Evolutionary conservation across 352 stramenopile species (phyloP).

Genomic region (Phytopythium mirpurense): DNA sequence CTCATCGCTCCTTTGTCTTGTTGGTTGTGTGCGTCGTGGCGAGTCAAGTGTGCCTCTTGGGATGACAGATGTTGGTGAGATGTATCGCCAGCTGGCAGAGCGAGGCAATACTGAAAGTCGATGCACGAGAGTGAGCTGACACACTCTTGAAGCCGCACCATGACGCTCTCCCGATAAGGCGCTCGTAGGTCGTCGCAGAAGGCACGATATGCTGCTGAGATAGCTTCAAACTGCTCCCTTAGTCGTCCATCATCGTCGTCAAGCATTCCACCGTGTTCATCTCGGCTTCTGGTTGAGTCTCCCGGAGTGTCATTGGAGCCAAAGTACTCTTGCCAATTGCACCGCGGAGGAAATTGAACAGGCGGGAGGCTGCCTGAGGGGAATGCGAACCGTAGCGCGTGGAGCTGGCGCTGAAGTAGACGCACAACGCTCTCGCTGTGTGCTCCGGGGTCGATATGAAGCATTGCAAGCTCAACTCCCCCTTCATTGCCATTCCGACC

Average conservation of each 20-base stretch:
- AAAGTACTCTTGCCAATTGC: slow-evolving; percentile 55
- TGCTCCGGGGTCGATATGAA: slow-evolving; percentile 57
- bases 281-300: background rate
- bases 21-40: background rate
- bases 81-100: slow-evolving; percentile 21
- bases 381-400: slow-evolving; percentile 43
- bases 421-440: slow-evolving; percentile 49
- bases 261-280: background rate
- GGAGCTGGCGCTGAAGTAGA: slow-evolving; percentile 45
- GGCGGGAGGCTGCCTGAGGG: slow-evolving; percentile 24
- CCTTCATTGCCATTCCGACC: background rate
- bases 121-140: slow-evolving; percentile 28
- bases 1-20: background rate
- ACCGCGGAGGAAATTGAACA: slow-evolving; percentile 29
- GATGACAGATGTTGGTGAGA: slow-evolving; percentile 17
- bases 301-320: background rate
- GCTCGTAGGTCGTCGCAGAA: slow-evolving; percentile 60
- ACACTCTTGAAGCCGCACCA: slow-evolving; percentile 42
- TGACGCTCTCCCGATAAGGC: slow-evolving; percentile 41
- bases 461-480: slow-evolving; percentile 7
- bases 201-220: slow-evolving; percentile 43
- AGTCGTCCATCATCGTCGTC: background rate
- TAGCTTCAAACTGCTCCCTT: slow-evolving; percentile 18
- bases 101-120: slow-evolving; percentile 65
- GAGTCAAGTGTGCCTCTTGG: background rate